phyloP scores from a whole-genome alignment of 2,329 filamentous ascomycete species.

The Scedosporium dehoogii region DNA sequence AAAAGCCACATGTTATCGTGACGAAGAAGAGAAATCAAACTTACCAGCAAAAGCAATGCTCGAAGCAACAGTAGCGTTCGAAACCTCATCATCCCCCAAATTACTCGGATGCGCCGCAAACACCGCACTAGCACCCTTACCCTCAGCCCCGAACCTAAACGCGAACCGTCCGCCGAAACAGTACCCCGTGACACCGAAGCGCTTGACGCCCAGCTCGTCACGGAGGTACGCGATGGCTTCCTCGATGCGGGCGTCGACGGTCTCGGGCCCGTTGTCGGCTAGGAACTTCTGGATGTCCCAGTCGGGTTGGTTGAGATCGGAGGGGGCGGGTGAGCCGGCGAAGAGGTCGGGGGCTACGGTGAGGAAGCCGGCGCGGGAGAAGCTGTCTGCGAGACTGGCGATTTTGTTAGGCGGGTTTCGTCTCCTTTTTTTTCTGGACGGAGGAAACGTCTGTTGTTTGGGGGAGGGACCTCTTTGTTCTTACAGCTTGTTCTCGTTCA shows the following conservation, averaged over 20 bases:
- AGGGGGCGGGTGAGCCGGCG: constrained; percentile 22
- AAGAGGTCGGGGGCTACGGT: constrained; percentile 28
- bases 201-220: constrained; percentile 35
- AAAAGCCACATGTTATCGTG: not conserved
- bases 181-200: constrained; percentile 50
- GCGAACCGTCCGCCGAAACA: constrained; percentile 49
- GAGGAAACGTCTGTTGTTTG: not conserved
- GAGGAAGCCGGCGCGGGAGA: constrained; percentile 27
- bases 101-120: constrained; percentile 57
- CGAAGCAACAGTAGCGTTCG: constrained; percentile 44
- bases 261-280: constrained; percentile 18
- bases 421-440: constrained; percentile 25
- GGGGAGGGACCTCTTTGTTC: not conserved
- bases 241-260: constrained; percentile 20
- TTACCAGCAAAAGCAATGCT: constrained; percentile 47
- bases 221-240: constrained; percentile 20
- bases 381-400: constrained; percentile 24
- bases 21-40: not conserved
- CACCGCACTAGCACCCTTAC: constrained; percentile 45
- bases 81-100: constrained; percentile 48
- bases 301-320: constrained; percentile 14
- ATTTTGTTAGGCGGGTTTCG: no score
- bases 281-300: constrained; percentile 25
- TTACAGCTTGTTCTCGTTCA: constrained; percentile 13
- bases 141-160: constrained; percentile 35